These are phyloP conservation scores for Phytophthora megakarya DNA, from an alignment of 352 stramenopile genomes.

Conservation along the genomic window DNA sequence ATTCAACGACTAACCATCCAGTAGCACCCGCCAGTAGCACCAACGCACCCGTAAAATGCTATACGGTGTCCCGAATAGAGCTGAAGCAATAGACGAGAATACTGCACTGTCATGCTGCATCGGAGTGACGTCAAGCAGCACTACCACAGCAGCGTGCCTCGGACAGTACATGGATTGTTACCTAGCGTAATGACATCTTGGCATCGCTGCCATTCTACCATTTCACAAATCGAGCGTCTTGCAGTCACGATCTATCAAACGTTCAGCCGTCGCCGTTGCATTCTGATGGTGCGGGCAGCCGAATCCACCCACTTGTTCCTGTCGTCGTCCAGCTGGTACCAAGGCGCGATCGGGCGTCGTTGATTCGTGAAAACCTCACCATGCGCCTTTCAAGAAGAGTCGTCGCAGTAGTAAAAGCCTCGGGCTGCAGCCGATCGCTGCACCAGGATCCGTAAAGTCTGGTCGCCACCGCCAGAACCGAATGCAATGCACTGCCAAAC, in stretches of 20 bases:
- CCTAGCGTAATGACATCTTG: too few species aligned
- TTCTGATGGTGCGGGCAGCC: constrained; percentile 25
- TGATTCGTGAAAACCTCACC: constrained; percentile 15
- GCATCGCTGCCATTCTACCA: neutral
- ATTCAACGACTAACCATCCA: constrained; percentile 1
- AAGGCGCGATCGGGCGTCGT: constrained; percentile 7
- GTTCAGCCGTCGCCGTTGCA: neutral
- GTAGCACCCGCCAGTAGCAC: too few species aligned
- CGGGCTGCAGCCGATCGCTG: constrained; percentile 21
- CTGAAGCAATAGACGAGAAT: too few species aligned
- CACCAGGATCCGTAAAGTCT: constrained; percentile 34
- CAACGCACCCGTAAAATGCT: too few species aligned
- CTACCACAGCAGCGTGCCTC: neutral
- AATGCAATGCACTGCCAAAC: constrained; percentile 13
- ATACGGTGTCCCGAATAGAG: too few species aligned
- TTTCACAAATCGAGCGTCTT: constrained; percentile 29
- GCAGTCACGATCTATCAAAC: constrained; percentile 21
- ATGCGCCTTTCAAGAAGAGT: constrained; percentile 19
- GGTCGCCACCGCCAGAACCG: constrained; percentile 33
- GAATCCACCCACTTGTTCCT: constrained; percentile 16
- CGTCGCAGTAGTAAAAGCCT: constrained; percentile 15
- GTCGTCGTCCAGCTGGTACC: constrained; percentile 19
- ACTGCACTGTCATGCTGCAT: too few species aligned
- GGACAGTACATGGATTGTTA: too few species aligned
- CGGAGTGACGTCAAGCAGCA: neutral